Evolutionary conservation across 306 rosid genomes (phyloP), one percentile per base, ranked within the genome.

Genomic region (Dalbergia cultrata): DNA sequence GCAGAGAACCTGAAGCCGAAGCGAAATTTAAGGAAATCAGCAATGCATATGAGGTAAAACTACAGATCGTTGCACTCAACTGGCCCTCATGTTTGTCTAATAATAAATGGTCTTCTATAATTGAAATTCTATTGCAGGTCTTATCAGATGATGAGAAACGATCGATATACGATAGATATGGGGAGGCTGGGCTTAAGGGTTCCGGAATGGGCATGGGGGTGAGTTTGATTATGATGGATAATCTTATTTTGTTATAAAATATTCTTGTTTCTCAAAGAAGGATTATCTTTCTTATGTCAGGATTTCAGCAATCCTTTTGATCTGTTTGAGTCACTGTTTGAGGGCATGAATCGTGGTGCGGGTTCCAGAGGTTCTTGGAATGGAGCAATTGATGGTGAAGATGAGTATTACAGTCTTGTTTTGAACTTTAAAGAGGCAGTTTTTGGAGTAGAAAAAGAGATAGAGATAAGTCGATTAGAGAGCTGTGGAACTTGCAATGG

Each of bases 101-200:
- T 56, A 50, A 47, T 21, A 18, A 66, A 61, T 13, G 70, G 34
- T 86, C 57, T 64, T 22, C 14, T 56, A 17, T 65, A 44, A 74
- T 47, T 78, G 35, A 49, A 52, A 70, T 62, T 86, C 33, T 74
- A 61, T 69, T 68, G 70, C 86, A 94, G 98, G 98, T 94, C 59
- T 87, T 94, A 80, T 94, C 98, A 31, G 98, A 94, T 82, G 98
- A 92, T 82, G 98, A 94, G 85, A 94, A 94, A 67, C 86, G 92
- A 72, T 88, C 97, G 6, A 79, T 94, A 57, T 94, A 94, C 79
- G 98, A 94, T 86, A 90, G 81, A 84, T 94, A 86, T 82, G 98
- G 98, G 83, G 98, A 94, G 91, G 97, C 97, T 75, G 98, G 98
- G 80, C 90, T 94, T 76, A 94, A 92, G 83, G 98, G 98, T 62